Conservation (phyloP, 225 moss, liverwort and hornwort species). For the Asterella californica region DNA sequence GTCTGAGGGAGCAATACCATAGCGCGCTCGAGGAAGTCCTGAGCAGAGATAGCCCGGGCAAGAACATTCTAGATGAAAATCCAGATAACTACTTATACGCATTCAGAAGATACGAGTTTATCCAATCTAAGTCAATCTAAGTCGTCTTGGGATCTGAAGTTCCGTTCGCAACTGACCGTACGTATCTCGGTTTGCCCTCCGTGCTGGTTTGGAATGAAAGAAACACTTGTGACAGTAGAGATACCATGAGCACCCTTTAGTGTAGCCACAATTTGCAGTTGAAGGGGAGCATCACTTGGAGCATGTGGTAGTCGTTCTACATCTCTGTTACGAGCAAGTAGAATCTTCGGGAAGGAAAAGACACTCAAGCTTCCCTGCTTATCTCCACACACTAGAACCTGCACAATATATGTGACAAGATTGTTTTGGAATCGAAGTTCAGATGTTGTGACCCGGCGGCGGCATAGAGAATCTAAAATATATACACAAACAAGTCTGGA, state of each 20-base stretch:
- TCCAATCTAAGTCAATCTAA: neutral
- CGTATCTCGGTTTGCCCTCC: constrained; percentile 47
- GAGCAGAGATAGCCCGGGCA: too few relatives aligned
- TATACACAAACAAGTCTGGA: neutral
- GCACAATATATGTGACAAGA: constrained; percentile 1
- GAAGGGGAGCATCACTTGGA: constrained; percentile 28
- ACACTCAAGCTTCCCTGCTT: constrained; percentile 70
- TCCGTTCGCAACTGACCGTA: constrained; percentile 51
- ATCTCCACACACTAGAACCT: constrained; percentile 91
- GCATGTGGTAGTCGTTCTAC: neutral
- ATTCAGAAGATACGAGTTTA: too few relatives aligned
- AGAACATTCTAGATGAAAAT: too few relatives aligned
- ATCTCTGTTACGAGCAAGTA: constrained; percentile 24
- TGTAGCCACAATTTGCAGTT: constrained; percentile 48
- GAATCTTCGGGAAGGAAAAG: constrained; percentile 53
- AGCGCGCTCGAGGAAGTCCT: too few relatives aligned
- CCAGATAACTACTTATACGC: too few relatives aligned
- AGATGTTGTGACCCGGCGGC: too few relatives aligned
- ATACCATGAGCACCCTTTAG: constrained; percentile 99
- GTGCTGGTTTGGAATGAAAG: constrained; percentile 32
- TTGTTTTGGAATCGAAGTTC: neutral
- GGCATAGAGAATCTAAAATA: neutral
- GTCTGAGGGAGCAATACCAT: too few relatives aligned
- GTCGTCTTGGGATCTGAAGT: neutral
- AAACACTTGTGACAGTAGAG: constrained; percentile 74